Base-by-base conservation (phyloP, 176 grass and related monocot species). In the Phoenix roebelenii region DNA sequence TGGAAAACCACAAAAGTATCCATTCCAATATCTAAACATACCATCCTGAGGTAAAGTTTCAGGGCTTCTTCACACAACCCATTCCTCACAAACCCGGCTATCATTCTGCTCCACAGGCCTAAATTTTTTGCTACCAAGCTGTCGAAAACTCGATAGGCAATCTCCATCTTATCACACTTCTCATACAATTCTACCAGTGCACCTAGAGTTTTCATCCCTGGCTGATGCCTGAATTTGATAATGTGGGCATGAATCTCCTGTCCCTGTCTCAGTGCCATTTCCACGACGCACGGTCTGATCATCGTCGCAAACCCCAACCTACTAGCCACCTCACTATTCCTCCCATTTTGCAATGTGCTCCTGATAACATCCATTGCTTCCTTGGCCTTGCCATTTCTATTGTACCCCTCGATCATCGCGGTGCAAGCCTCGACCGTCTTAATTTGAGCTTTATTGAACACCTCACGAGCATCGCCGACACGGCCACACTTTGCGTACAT, bases 171-270 rank as follows among this genome's bases (percentile, higher is more conserved):
- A 44, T 63, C 59, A 18, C 70, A 54, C 7, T n/a, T 62, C 15
- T 62, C 70, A 24, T 72, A 72, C 28, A 72, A 44, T 16, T 55
- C 70, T 24, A 55, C 25, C 18, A 72, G 15, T 22, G 51, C 25
- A 12, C 49, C n/a, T 52, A 72, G 59, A n/a, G 70, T 59, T 35
- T 72, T 72, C 18, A 18, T 23, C 14, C 58, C 70, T 3, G 70
- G 59, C 16, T 63, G 12, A 24, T 72, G 51, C 4, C 59, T 26
- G 10, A 30, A 10, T 22, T 72, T 72, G 50, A 72, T 72, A 17
- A 44, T 62, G 58, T 44, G 59, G 5, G 59, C 70, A 15, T 72
- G 70, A 24, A 72, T 72, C 59, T 72, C 59, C 25, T 72, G 70
- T 1, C 70, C 70, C 2, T 55, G 58, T 17, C 49, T 61, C 18